A percentile compares a stretch with the other conserved stretches of the same genome.
phyloP scores from a whole-genome alignment of 805 yeast genomes.

The Brettanomyces custersianus region DNA sequence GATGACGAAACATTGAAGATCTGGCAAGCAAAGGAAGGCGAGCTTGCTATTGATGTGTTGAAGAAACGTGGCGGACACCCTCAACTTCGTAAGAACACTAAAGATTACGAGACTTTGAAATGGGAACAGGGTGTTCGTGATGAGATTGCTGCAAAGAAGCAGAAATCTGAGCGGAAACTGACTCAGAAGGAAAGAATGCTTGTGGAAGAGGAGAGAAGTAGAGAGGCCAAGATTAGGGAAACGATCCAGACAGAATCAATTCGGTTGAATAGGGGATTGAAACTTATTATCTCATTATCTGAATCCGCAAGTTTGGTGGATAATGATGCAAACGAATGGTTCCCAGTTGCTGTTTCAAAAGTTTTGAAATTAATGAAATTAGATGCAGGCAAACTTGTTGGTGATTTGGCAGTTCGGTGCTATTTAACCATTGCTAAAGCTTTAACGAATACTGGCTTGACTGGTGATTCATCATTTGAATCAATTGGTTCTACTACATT shows the following conservation, averaged over 20 bases:
- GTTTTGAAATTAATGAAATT: slow-evolving; percentile 38
- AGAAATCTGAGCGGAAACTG: slow-evolving; percentile 37
- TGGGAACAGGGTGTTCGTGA: slow-evolving; percentile 86
- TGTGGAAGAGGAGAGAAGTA: slow-evolving; percentile 52
- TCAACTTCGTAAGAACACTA: slow-evolving; percentile 59
- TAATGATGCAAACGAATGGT: slow-evolving; percentile 66
- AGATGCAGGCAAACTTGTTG: slow-evolving; percentile 22
- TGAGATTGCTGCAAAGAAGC: slow-evolving; percentile 55
- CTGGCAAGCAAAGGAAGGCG: slow-evolving; percentile 64
- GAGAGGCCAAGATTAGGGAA: slow-evolving; percentile 51
- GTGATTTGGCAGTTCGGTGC: slow-evolving; percentile 35
- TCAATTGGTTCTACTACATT: slow-evolving; percentile 66
- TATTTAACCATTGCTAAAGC: slow-evolving; percentile 48
- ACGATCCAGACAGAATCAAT: slow-evolving; percentile 31
- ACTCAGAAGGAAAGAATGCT: slow-evolving; percentile 68
- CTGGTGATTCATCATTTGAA: slow-evolving; percentile 35
- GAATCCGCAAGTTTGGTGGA: slow-evolving; percentile 40
- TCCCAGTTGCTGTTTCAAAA: slow-evolving; percentile 48
- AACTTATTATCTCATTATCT: slow-evolving; percentile 46
- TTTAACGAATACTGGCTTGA: slow-evolving; percentile 32
- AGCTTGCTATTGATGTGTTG: slow-evolving; percentile 56
- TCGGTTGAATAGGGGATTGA: slow-evolving; percentile 39
- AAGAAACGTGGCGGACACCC: slow-evolving; percentile 29
- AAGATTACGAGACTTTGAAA: slow-evolving; percentile 74
- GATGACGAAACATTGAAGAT: slow-evolving; percentile 47